Evolutionary conservation across 2,329 filamentous ascomycete species (phyloP).

Genomic region (Diplodia intermedia): DNA sequence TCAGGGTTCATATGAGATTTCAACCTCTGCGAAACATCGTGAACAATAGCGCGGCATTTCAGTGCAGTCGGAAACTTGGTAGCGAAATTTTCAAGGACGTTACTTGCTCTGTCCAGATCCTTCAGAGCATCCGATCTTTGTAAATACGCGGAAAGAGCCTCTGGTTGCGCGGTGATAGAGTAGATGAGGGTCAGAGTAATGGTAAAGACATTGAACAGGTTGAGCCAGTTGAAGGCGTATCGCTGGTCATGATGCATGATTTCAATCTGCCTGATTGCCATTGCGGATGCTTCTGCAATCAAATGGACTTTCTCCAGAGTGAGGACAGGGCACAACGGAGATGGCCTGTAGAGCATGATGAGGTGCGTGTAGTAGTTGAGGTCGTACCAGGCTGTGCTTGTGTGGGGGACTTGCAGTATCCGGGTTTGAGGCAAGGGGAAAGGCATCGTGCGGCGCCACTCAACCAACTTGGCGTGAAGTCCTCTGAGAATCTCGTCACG

Average conservation of each 20-base stretch:
- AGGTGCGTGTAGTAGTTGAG: conserved; percentile 58
- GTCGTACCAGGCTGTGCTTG: conserved; percentile 56
- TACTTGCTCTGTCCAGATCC: conserved; percentile 34
- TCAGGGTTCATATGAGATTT: conserved; percentile 15
- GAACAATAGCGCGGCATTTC: conserved; percentile 33
- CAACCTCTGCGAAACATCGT: conserved; percentile 17
- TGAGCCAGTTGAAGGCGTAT: conserved; percentile 54
- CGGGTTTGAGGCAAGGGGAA: conserved; percentile 18
- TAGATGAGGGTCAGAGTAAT: conserved; percentile 54
- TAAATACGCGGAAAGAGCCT: conserved; percentile 36
- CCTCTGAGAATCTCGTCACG: conserved; percentile 42
- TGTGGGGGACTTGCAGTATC: conserved; percentile 49
- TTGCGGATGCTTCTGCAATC: conserved; percentile 51
- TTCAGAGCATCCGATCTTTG: conserved; percentile 34
- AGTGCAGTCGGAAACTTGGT: conserved; percentile 34
- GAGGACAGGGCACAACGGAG: conserved; percentile 51
- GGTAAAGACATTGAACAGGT: conserved; percentile 53
- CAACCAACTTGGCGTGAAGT: conserved; percentile 52
- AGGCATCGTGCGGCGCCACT: conserved; percentile 49
- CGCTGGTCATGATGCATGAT: conserved; percentile 50
- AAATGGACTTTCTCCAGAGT: conserved; percentile 48
- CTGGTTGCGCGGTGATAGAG: conserved; percentile 51
- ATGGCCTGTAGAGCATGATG: conserved; percentile 55
- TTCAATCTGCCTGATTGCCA: conserved; percentile 54
- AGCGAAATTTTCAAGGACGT: conserved; percentile 32